Percentiles rank a stretch among this genome's conserved stretches.
Evolutionary conservation across 108 stramenopile genomes (phyloP).

Genomic region (Pseudonitzschia pungens): DNA sequence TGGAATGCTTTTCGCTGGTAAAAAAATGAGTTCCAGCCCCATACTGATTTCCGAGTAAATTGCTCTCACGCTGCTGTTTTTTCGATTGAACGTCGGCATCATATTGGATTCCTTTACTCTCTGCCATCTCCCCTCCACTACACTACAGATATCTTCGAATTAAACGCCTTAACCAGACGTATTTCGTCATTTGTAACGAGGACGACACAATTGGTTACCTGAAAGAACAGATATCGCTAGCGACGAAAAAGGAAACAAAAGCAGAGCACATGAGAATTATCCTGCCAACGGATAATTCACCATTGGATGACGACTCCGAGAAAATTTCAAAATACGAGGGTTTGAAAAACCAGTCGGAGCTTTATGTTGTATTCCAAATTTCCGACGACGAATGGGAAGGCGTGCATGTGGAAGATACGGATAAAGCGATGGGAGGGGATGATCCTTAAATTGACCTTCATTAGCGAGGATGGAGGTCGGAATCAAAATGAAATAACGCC

Average conservation of each 20-base stretch:
- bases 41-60: neutral
- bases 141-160: slow-evolving; percentile 51
- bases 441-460: neutral
- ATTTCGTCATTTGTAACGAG: slow-evolving; percentile 52
- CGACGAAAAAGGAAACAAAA: slow-evolving; percentile 21
- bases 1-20: neutral
- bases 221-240: slow-evolving; percentile 55
- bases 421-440: slow-evolving; percentile 17
- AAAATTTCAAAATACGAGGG: slow-evolving; percentile 26
- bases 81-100: neutral
- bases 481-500: too few relatives aligned
- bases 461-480: too few relatives aligned
- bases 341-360: slow-evolving; percentile 50
- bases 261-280: slow-evolving; percentile 35
- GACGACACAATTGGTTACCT: slow-evolving; percentile 46
- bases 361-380: slow-evolving; percentile 48
- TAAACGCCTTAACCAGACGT: slow-evolving; percentile 65
- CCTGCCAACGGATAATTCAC: slow-evolving; percentile 27
- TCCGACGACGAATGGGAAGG: slow-evolving; percentile 39
- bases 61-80: neutral
- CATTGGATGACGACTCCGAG: slow-evolving; percentile 35
- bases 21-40: neutral
- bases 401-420: slow-evolving; percentile 29
- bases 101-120: neutral
- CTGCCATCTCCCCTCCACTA: neutral